Percentiles rank a stretch among this genome's conserved stretches.
These are phyloP conservation scores for Asterionellopsis glacialis DNA, from an alignment of 108 stramenopile genomes.

Conservation along the genomic window DNA sequence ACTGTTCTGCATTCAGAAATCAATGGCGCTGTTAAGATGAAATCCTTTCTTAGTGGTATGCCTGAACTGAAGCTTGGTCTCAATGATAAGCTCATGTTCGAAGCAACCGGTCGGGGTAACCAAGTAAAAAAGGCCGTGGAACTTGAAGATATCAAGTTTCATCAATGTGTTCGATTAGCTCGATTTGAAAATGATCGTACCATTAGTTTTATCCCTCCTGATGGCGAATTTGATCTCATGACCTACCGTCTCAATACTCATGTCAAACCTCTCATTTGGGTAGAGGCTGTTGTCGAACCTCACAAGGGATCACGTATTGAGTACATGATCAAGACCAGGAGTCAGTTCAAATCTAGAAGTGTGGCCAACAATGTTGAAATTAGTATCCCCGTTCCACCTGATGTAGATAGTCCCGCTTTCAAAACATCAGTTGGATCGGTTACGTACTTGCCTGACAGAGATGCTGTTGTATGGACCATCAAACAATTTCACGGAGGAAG, in stretches of 20 bases:
- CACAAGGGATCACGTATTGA: constrained; percentile 95
- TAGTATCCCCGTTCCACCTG: constrained; percentile 97
- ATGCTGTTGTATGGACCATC: constrained; percentile 96
- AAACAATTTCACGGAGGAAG: constrained; percentile 94
- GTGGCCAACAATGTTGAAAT: constrained; percentile 99
- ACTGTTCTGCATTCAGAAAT: constrained; percentile 92
- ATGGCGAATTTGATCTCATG: constrained; percentile 99
- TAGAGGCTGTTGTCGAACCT: constrained; percentile 97
- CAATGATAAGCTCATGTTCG: constrained; percentile 99
- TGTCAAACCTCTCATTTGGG: constrained; percentile 99
- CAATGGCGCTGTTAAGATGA: constrained; percentile 91
- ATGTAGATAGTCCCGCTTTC: constrained; percentile 99
- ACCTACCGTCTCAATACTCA: constrained; percentile 98
- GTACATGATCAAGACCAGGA: constrained; percentile 99
- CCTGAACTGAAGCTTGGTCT: constrained; percentile 97
- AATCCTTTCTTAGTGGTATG: constrained; percentile 96
- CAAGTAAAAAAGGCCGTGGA: constrained; percentile 91
- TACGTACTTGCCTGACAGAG: constrained; percentile 96
- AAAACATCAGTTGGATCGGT: constrained; percentile 94
- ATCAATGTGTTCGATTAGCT: constrained; percentile 98
- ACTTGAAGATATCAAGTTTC: constrained; percentile 99
- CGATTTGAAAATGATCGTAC: constrained; percentile 99
- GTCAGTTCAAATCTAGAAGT: constrained; percentile 95
- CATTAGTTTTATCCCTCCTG: constrained; percentile 99
- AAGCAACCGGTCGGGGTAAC: constrained; percentile 64